A percentile compares a stretch with the other conserved stretches of the same genome.
These are phyloP conservation scores for Albifimbria verrucaria DNA, from an alignment of 2,329 filamentous ascomycete genomes.

Conservation along the genomic window DNA sequence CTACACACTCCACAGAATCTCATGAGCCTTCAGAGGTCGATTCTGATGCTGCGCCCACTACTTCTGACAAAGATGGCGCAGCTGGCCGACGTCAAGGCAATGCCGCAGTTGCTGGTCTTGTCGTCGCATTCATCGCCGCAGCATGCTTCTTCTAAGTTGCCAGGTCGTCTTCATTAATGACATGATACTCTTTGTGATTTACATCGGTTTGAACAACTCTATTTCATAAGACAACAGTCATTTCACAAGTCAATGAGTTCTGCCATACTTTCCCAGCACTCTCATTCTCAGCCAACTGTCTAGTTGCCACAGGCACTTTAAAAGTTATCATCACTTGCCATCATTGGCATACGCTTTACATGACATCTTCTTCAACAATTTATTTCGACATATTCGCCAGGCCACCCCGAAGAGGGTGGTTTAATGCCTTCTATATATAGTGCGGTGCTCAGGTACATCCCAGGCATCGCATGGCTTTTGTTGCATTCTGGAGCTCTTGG, in stretches of 20 bases:
- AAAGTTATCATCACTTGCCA: background rate
- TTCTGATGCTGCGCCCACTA: conserved; percentile 26
- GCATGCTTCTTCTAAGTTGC: conserved; percentile 41
- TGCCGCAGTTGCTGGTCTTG: conserved; percentile 49
- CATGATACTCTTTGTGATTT: no score
- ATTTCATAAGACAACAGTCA: no score
- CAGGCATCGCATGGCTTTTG: background rate
- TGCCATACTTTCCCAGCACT: background rate
- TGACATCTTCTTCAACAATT: background rate
- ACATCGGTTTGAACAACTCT: no score
- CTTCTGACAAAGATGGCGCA: conserved; percentile 40
- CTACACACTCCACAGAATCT: conserved; percentile 8
- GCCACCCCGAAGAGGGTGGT: no score
- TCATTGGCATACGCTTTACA: background rate
- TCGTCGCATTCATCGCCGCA: conserved; percentile 54
- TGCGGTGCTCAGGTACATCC: background rate
- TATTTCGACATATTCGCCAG: conserved; percentile 1
- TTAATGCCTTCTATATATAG: no score
- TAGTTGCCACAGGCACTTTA: background rate
- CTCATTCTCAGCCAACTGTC: background rate
- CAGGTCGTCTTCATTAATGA: no score
- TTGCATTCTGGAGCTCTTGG: background rate
- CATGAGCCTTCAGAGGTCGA: conserved; percentile 20
- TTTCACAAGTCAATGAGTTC: background rate
- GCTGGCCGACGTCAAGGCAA: conserved; percentile 45